A percentile compares a stretch with the other conserved stretches of the same genome.
Conservation (phyloP, 441 rosid genomes). For the Gossypium lobatum region DNA sequence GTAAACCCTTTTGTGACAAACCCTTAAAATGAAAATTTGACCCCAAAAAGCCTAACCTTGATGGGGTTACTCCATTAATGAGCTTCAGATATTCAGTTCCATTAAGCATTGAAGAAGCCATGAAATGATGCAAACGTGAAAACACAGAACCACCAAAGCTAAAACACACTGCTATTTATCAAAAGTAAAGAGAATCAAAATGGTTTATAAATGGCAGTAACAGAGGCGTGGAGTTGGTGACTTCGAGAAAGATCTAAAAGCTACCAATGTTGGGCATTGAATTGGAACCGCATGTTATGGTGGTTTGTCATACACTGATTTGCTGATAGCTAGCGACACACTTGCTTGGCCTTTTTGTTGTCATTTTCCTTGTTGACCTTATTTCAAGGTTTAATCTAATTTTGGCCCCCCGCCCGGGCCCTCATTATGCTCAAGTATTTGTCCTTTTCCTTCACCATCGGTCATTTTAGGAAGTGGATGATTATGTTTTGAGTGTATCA, state of each 20-base stretch:
- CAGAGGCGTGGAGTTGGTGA: neutral
- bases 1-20: conserved; percentile 25
- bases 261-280: neutral
- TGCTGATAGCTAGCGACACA: neutral
- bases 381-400: no score
- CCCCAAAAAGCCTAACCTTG: conserved; percentile 30
- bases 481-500: no score
- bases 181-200: neutral
- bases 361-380: no score
- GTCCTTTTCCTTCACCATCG: no score
- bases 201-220: neutral
- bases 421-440: no score
- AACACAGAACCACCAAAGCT: neutral
- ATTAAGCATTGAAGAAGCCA: conserved; percentile 63
- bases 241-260: neutral
- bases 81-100: conserved; percentile 49
- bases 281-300: neutral
- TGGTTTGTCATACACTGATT: neutral
- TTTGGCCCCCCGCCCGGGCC: no score
- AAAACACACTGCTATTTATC: neutral
- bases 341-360: no score
- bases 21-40: conserved; percentile 36
- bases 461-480: no score
- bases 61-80: conserved; percentile 28
- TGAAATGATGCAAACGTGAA: conserved; percentile 8